Conservation (phyloP, 1,284 basidiomycete genomes). For the Hemileia vastatrix region DNA sequence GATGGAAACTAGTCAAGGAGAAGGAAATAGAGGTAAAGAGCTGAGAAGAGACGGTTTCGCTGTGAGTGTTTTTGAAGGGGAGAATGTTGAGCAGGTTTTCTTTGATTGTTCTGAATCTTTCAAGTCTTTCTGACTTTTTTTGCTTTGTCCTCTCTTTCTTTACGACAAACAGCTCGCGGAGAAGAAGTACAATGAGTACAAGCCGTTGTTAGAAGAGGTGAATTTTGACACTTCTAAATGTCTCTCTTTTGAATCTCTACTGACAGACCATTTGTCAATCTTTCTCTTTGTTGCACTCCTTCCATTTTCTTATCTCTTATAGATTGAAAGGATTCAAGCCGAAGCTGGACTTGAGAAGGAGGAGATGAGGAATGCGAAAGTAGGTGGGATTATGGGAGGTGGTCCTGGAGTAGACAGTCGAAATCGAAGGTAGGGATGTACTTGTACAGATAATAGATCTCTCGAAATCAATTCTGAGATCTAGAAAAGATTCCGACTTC, state of each 20-base stretch:
- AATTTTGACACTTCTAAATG: no score
- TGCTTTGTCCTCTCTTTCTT: neutral
- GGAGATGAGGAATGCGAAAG: no score
- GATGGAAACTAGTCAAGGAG: slow-evolving; percentile 49
- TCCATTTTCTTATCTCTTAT: no score
- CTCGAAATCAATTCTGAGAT: no score
- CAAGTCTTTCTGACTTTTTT: neutral
- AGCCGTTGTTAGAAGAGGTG: slow-evolving; percentile 67
- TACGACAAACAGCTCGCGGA: neutral
- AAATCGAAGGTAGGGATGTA: slow-evolving; percentile 36
- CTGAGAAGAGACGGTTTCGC: slow-evolving; percentile 57
- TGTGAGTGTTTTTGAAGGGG: slow-evolving; percentile 46
- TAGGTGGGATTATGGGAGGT: slow-evolving; percentile 49
- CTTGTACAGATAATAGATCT: no score
- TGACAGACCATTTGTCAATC: no score
- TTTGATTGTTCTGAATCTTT: neutral
- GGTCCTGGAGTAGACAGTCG: slow-evolving; percentile 40
- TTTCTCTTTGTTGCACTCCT: no score
- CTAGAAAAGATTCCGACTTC: no score
- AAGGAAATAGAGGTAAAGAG: slow-evolving; percentile 63
- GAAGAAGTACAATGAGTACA: slow-evolving; percentile 50
- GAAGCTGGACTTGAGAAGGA: slow-evolving; percentile 79
- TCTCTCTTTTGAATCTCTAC: no score
- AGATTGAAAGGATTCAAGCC: slow-evolving; percentile 69
- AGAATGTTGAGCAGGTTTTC: slow-evolving; percentile 50